Base-by-base conservation (phyloP, 331 rosid species). In the Malus hybrid region DNA sequence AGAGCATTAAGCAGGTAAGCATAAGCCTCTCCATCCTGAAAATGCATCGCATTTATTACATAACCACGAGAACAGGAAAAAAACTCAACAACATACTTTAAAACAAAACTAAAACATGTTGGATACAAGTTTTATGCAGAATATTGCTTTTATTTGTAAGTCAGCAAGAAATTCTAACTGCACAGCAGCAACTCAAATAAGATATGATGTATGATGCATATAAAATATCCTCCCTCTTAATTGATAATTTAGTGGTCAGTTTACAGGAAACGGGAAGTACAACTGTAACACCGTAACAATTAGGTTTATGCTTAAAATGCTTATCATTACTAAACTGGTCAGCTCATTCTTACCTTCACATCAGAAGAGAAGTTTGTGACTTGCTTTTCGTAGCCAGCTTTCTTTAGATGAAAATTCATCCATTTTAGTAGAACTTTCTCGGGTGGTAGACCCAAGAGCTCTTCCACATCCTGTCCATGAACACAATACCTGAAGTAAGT, bases 391-490 rank as follows among this genome's bases (percentile, higher is more conserved):
- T 92, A 95, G 79, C 98, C 99, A 76, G 90, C 91, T 83, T 92
- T 95, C 84, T 92, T 90, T 76, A 95, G 82, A 85, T 95, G 99
- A 77, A 90, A 95, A 82, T 95, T 95, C 99, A 95, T 95, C 99
- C 99, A 95, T 89, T 95, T 95, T 75, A 95, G 78, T 73, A 95
- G 81, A 81, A 95, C 90, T 87, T 95, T 95, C 54, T 95, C 99
- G 15, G 98, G 99, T 32, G 99, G 75, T 80, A 95, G 91, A 74
- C 91, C 89, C 73, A 95, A 69, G 80, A 95, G 99, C 86, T 95
- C 99, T 85, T 95, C 99, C 86, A 90, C 99, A 19, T 95, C 99
- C 99, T 95, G 93, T 76, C 61, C 80, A 62, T 59, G 65, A 39
- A 60, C 60, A 75, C 18, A 29, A 36, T 20, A 80, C 34, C 44